Base-by-base conservation (phyloP, 768 basidiomycete genomes). In the Trametes cubensis region DNA sequence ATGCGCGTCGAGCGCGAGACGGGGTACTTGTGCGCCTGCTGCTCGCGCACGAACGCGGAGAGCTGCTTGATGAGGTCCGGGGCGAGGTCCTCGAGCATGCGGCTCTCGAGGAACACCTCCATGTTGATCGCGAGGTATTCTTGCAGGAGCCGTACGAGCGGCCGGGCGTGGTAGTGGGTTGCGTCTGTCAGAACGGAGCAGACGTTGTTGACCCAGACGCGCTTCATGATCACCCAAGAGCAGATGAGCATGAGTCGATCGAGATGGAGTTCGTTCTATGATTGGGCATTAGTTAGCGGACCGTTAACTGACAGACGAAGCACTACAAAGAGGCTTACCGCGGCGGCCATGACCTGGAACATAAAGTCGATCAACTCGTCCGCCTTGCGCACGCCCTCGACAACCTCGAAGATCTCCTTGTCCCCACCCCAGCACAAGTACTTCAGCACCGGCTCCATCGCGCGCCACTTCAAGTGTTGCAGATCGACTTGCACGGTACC, bases 331-430 rank as follows among this genome's bases (percentile, higher is more conserved):
- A 26, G 28, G 78, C 84, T 72, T 71, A 95, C 94, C 39, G 95
- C 93, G 18, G 85, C 88, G 39, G 88, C 87, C 74, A 97, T 84
- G 17, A 98, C 87, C 21, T 88, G 85, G 63, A 97, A 94, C 76
- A 94, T 83, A 66, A 95, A 92, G 63, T 94, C 89, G 59, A 98
- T 73, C 30, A 93, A 78, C 39, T 90, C 86, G 58, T 98, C 94
- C 6, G 86, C 75, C 1, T 82, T 83, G 25, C 82, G 68, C 3
- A 82, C 75, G 68, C 68, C 68, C 89, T 90, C 87, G 18, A 94
- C 75, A 17, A 77, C 78, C 50, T 89, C 81, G 67, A 97, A 95
- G 73, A 95, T 77, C 56, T 84, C 84, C 45, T 75, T 78, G 55
- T 81, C 83, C n/a, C 70, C 72, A 21, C 92, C 94, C 70, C 87